These are phyloP conservation scores for Kurtzmaniella fragi DNA, from an alignment of 805 yeast species.

Conservation along the genomic window DNA sequence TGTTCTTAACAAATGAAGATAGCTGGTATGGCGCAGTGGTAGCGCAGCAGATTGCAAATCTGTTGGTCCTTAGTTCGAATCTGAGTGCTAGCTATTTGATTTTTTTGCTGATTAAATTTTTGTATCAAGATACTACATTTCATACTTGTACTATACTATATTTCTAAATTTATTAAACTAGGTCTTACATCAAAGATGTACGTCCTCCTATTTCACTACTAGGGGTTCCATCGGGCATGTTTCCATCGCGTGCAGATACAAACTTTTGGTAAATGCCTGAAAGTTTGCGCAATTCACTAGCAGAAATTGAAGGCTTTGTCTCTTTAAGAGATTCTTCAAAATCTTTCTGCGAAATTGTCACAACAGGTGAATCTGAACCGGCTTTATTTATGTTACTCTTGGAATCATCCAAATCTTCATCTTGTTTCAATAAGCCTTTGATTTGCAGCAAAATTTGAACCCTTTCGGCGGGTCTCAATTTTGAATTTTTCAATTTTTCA, in stretches of 20 bases:
- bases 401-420: slow-evolving; percentile 3
- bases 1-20: too few species aligned
- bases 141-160: too few species aligned
- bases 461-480: slow-evolving; percentile 35
- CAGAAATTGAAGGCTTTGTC: slow-evolving; percentile 87
- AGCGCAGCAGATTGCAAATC: slow-evolving; percentile 98
- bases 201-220: slow-evolving; percentile 82
- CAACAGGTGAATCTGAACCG: slow-evolving; percentile 16
- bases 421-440: slow-evolving; percentile 27
- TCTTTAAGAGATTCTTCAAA: slow-evolving; percentile 60
- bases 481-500: slow-evolving; percentile 19
- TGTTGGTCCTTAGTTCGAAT: slow-evolving; percentile 90
- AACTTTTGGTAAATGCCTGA: slow-evolving; percentile 64
- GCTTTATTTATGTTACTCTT: slow-evolving; percentile 8
- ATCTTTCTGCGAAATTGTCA: slow-evolving; percentile 49
- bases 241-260: slow-evolving; percentile 73
- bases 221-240: slow-evolving; percentile 81
- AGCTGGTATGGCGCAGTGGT: slow-evolving; percentile 93
- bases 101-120: too few species aligned
- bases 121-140: too few species aligned
- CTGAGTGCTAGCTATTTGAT: slow-evolving; percentile 69
- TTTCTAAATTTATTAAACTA: not conserved
- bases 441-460: slow-evolving; percentile 38
- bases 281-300: slow-evolving; percentile 61
- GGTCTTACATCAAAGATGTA: slow-evolving; percentile 63